Evolutionary conservation across 495 filamentous ascomycete species (phyloP).

Genomic region (Neurospora sp.): DNA sequence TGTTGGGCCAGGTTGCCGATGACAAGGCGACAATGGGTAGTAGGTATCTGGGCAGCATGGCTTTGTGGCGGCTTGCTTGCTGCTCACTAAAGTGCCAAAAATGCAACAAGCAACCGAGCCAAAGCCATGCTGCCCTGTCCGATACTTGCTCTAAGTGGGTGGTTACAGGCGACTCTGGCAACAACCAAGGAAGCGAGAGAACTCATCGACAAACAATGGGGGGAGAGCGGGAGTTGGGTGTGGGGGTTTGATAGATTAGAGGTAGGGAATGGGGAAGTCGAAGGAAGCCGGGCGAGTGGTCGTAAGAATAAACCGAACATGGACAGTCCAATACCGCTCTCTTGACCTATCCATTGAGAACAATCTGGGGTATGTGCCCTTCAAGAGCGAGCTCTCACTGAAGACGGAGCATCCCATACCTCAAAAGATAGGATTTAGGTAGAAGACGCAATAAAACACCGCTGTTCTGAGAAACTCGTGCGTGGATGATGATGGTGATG

Average conservation of each 20-base stretch:
- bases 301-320: constrained; percentile 22
- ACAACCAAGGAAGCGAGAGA: constrained; percentile 48
- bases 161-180: constrained; percentile 12
- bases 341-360: not conserved
- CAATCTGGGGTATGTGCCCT: not conserved
- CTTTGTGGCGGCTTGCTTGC: constrained; percentile 48
- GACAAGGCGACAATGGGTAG: no score
- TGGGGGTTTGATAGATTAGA: not conserved
- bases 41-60: not conserved
- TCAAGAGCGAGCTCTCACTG: not conserved
- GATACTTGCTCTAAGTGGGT: constrained; percentile 2
- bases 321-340: not conserved
- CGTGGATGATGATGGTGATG: not conserved
- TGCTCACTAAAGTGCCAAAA: constrained; percentile 44
- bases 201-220: constrained; percentile 52
- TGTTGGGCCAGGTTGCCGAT: not conserved
- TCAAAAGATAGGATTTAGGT: not conserved
- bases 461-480: not conserved
- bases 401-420: not conserved
- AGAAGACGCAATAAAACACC: not conserved
- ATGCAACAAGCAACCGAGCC: constrained; percentile 28
- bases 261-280: not conserved
- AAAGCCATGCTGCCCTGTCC: not conserved
- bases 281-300: constrained; percentile 7
- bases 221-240: constrained; percentile 47